Evolutionary conservation across 768 basidiomycete genomes (phyloP), one percentile per base, ranked within the genome.

Genomic region (Crepidotus variabilis): DNA sequence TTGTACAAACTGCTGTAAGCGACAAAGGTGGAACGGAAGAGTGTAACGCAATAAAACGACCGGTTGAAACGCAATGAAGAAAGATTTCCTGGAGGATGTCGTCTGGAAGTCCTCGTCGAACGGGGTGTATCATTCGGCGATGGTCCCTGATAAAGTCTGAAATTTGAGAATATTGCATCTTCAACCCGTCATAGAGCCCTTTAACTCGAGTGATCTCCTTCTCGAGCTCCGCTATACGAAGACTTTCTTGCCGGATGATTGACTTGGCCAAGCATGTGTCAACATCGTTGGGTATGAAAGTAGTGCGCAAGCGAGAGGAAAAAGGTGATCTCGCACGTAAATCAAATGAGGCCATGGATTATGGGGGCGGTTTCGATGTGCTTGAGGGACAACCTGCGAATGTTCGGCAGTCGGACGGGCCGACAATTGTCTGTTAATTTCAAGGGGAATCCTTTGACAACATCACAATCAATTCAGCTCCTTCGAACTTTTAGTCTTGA

Each of bases 81-180:
- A 53, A 53, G n/a, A 53, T 53, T 18, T 53, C 52, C 11, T 46
- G 22, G 9, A 53, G 22, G 23, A 53, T 21, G 7, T 53, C 52
- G 13, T 53, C 52, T n/a, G 52, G 39, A 16, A 53, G 1, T 13
- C 43, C 39, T 20, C 13, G 4, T 43, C 39, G 13, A 14, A 11
- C 18, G 5, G 39, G 39, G 11, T 43, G 18, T 20, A 43, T 43
- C 39, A 43, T 43, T 11, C 39, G 13, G 18, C 39, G 39, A 11
- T 43, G 18, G 18, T 20, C 39, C 18, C 18, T 20, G 39, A 43
- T 43, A 11, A 20, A 43, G 3, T 5, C 14, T 3, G 13, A 16
- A 14, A 43, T 3, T 43, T 14, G 13, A 43, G 14, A 14, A 43
- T 43, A 11, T 20, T 43, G 39, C 11, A 5, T 43, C 3, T 14